Base-by-base conservation (phyloP, 495 filamentous ascomycete species). In the Hyaloscypha hepaticicola region DNA sequence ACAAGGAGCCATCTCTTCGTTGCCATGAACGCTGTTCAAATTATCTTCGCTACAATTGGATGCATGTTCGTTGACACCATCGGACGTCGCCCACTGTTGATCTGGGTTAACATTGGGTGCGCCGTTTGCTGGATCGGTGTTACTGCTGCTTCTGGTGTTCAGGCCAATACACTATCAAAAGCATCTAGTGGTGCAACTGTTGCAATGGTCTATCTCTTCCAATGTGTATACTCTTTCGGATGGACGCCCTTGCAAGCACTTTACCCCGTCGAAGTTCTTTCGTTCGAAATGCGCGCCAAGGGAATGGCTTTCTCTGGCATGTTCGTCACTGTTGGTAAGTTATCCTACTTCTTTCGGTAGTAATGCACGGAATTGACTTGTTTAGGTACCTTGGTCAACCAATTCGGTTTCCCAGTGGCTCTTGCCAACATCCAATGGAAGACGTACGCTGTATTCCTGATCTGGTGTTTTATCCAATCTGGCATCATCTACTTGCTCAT, bases 61-160 rank as follows among this genome's bases (percentile, higher is more conserved):
- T 85, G 89, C 7, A 74, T 75, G 62, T 80, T 89, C 67, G 85
- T 87, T 2, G 90, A 93, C 58, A 78, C 83, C n/a, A 77, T 90
- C 62, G 86, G 89, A 29, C 85, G 87, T 48, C 82, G 87, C 1
- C 79, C 78, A 4, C 76, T 87, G 29, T 77, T 88, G 7, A 78
- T 90, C 8, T 80, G 84, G 67, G 81, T 74, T 3, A 75, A 77
- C 33, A 78, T 87, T 53, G 82, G 78, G 55, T 72, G 80, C 28
- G 76, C 78, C 24, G 68, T 82, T 68, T 55, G 79, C 55, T 80
- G 84, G 66, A 86, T 87, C 74, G 76, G 78, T 64, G 80, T 86
- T 72, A 81, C 87, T 56, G 83, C 72, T 3, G 71, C 74, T 25
- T 72, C 76, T 27, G 71, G 24, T 68, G 74, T 83, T 27, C 81